Evolutionary conservation across 2,329 filamentous ascomycete genomes (phyloP), one percentile per base, ranked within the genome.

Genomic region (Curvularia sp.): DNA sequence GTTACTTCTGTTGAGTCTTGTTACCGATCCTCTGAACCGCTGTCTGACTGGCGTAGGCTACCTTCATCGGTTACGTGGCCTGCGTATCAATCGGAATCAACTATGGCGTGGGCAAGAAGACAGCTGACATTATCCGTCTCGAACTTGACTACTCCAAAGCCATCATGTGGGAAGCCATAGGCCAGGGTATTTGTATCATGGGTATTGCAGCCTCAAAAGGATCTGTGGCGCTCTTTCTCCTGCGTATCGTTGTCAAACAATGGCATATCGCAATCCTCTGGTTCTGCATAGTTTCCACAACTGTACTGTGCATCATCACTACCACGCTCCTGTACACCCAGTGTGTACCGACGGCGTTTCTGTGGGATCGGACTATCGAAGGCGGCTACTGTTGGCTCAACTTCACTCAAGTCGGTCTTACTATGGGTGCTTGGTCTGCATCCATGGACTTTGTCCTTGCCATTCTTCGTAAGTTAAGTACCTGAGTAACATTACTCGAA

Each of bases 361-460:
- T 75, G 3, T 75, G 73, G 72, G 62, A 75, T 30, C 67, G 51
- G 0, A 69, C 60, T 0, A 68, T 73, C 9, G 38, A 63, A 46
- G 66, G 68, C 3, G 70, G 68, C 1, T 39, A 64, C 22, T 74
- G 71, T 49, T 69, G 66, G 58, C 57, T 75, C 30, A 68, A 70
- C 47, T 73, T 73, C 33, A 72, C 70, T 0, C 49, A 56, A 22
- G 64, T 74, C 18, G 70, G 67, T 9, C 47, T 74, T n/a, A 66
- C 63, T 24, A 73, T 72, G 69, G 71, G 66, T 13, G 67, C 71
- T 33, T 75, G 72, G 71, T 73, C 72, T 7, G 72, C 72, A 30
- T 49, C 67, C 7, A 73, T 75, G 67, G 74, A 76, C 51, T 76
- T 76, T 46, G 68, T 74, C 41, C 67, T 76, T 31, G 74, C 73